Evolutionary conservation across 495 filamentous ascomycete genomes (phyloP).

Genomic region (Parachaetomium inaequale): DNA sequence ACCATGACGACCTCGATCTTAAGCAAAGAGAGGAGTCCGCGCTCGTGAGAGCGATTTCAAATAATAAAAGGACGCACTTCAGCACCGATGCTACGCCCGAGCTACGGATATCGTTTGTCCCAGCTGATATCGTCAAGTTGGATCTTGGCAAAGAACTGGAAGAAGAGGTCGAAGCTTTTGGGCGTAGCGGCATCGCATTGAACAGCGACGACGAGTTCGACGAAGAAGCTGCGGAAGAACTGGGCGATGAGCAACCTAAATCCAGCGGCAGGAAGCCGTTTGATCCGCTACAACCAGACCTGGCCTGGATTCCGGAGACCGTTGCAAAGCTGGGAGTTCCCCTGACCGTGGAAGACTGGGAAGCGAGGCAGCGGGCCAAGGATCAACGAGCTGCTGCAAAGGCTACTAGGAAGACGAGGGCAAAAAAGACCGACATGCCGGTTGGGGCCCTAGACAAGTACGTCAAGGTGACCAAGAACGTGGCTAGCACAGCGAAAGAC

Average conservation of each 20-base stretch:
- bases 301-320: slow-evolving; percentile 71
- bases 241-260: slow-evolving; percentile 20
- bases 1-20: slow-evolving; percentile 42
- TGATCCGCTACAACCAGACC: slow-evolving; percentile 66
- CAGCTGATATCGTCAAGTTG: slow-evolving; percentile 70
- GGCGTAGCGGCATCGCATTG: slow-evolving; percentile 48
- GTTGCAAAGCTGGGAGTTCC: slow-evolving; percentile 68
- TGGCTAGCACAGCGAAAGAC: slow-evolving; percentile 7
- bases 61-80: slow-evolving; percentile 61
- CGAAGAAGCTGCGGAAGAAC: slow-evolving; percentile 50
- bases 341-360: slow-evolving; percentile 71
- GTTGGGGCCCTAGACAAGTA: slow-evolving; percentile 36
- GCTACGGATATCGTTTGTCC: slow-evolving; percentile 71
- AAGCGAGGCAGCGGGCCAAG: slow-evolving; percentile 57
- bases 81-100: slow-evolving; percentile 73
- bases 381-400: slow-evolving; percentile 24
- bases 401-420: slow-evolving; percentile 24
- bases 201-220: slow-evolving; percentile 56
- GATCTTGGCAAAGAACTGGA: slow-evolving; percentile 67
- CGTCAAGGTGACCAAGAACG: slow-evolving; percentile 38
- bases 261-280: slow-evolving; percentile 51
- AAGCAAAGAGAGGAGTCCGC: slow-evolving; percentile 43
- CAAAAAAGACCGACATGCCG: slow-evolving; percentile 28
- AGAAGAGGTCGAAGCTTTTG: slow-evolving; percentile 47
- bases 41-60: slow-evolving; percentile 60